These are phyloP conservation scores for Cytospora mali DNA, from an alignment of 2,329 filamentous ascomycete species.

Conservation along the genomic window DNA sequence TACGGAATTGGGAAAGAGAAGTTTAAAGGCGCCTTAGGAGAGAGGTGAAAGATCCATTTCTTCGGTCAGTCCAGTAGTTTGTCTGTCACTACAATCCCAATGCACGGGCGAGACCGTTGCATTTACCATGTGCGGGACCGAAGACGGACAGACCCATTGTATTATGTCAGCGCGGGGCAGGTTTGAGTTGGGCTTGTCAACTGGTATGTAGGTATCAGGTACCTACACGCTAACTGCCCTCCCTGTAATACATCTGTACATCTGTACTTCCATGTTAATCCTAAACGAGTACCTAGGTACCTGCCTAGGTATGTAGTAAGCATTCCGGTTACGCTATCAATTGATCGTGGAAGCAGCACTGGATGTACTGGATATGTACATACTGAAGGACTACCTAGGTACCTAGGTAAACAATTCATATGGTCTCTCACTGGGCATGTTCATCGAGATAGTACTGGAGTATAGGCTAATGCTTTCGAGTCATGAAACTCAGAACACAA, in stretches of 20 bases:
- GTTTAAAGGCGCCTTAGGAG: neutral
- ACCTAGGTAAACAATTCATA: neutral
- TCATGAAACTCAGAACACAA: neutral
- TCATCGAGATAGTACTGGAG: too few species aligned
- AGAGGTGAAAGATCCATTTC: slow-evolving; percentile 15
- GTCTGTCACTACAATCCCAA: slow-evolving; percentile 7
- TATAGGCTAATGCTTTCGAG: neutral
- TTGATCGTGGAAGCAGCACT: too few species aligned
- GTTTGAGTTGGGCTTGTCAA: neutral
- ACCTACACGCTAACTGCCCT: neutral
- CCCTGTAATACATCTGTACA: neutral
- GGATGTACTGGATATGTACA: neutral
- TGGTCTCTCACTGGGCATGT: neutral
- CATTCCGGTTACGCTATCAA: too few species aligned
- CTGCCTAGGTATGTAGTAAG: too few species aligned
- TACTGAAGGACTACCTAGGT: neutral
- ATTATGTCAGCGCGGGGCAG: slow-evolving; percentile 22
- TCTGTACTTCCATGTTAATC: neutral
- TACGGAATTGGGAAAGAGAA: neutral
- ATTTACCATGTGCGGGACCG: slow-evolving; percentile 19
- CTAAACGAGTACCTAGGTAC: too few species aligned
- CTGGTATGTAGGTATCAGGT: neutral
- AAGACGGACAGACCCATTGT: neutral
- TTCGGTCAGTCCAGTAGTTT: slow-evolving; percentile 6
- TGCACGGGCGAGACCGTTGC: slow-evolving; percentile 13